A percentile compares a stretch with the other conserved stretches of the same genome.
These are phyloP conservation scores for Salix viminalis DNA, from an alignment of 345 rosid genomes.

Conservation along the genomic window DNA sequence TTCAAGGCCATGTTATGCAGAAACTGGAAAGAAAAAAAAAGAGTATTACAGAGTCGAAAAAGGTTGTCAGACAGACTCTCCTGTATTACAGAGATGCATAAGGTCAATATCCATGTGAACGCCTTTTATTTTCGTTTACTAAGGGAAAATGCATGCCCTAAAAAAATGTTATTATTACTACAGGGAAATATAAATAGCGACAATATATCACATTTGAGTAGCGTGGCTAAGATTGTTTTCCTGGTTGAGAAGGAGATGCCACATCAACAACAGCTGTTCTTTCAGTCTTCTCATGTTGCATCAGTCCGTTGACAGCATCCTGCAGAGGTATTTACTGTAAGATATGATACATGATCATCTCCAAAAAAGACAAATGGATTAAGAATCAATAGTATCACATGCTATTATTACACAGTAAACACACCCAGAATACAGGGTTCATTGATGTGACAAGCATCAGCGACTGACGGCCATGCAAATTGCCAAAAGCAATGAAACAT, in stretches of 20 bases:
- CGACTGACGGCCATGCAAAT: slow-evolving; percentile 49
- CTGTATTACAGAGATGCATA: background rate
- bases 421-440: slow-evolving; percentile 55
- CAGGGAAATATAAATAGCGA: background rate
- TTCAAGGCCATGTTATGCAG: background rate
- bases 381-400: background rate
- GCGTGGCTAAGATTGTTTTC: too few species aligned
- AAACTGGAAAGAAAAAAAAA: background rate
- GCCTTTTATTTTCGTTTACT: background rate
- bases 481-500: slow-evolving; percentile 20
- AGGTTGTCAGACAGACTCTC: background rate
- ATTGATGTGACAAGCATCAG: slow-evolving; percentile 96
- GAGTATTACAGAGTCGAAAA: background rate
- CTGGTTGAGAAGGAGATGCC: background rate
- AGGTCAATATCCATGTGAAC: background rate
- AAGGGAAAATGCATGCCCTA: background rate
- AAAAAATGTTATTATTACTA: background rate
- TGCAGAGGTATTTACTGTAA: slow-evolving; percentile 22
- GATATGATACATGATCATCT: slow-evolving; percentile 5
- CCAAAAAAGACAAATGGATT: background rate
- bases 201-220: background rate
- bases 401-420: background rate
- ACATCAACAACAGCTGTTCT: background rate
- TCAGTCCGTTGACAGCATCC: slow-evolving; percentile 43
- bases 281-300: background rate